phyloP scores from a whole-genome alignment of 1,284 basidiomycete genomes.

The Gymnopus androsaceus region DNA sequence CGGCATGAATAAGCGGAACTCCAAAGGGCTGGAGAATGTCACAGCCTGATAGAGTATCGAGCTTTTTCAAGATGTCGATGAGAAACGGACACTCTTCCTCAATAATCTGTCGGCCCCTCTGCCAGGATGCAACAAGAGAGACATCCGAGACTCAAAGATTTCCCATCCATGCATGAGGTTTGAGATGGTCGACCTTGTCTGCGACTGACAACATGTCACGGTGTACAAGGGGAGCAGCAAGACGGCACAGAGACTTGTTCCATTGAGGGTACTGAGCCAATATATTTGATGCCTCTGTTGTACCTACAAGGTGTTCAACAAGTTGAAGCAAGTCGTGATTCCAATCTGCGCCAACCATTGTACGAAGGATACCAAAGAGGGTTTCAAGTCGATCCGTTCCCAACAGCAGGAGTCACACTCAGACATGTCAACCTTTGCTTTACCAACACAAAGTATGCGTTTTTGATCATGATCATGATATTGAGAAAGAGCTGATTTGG shows the following conservation, averaged over 20 bases:
- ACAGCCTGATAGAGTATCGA: too few relatives aligned
- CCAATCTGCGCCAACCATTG: constrained; percentile 35
- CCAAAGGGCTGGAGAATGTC: background rate
- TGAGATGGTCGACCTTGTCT: background rate
- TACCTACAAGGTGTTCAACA: constrained; percentile 26
- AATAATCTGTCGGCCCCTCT: background rate
- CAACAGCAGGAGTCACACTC: constrained; percentile 36
- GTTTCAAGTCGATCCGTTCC: constrained; percentile 39
- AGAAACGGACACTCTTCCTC: background rate
- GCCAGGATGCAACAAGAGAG: background rate
- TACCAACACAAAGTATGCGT: constrained; percentile 39
- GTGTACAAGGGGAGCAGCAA: constrained; percentile 10
- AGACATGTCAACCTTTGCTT: constrained; percentile 34
- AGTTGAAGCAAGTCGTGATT: constrained; percentile 36
- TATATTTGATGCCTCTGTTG: constrained; percentile 33
- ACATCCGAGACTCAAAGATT: background rate
- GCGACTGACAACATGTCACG: background rate
- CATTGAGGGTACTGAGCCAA: constrained; percentile 37
- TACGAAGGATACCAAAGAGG: constrained; percentile 36
- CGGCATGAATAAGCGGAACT: too few relatives aligned
- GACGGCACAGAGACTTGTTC: constrained; percentile 32
- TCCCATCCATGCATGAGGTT: background rate
- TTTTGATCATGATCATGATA: constrained; percentile 41
- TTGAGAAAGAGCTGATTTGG: constrained; percentile 34
- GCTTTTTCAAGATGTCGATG: too few relatives aligned